Percentiles rank a stretch among this genome's conserved stretches.
phyloP scores from a whole-genome alignment of 257 asterid species.

The Cordia subcordata region DNA sequence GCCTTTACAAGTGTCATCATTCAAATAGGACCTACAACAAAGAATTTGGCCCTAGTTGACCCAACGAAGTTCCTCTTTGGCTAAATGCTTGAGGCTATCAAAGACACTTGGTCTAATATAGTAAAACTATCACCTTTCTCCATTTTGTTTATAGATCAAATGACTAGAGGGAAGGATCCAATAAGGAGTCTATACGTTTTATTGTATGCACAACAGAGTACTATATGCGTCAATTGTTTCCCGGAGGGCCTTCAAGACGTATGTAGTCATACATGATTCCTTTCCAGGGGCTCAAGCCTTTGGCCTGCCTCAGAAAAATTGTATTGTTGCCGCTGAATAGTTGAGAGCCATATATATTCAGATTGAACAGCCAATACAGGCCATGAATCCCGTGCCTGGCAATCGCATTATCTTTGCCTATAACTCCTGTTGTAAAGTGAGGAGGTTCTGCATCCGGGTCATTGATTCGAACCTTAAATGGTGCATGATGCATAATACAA shows the following conservation, averaged over 20 bases:
- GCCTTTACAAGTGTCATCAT: too few relatives aligned
- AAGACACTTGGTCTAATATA: too few relatives aligned
- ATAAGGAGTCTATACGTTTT: too few relatives aligned
- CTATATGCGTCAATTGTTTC: neutral
- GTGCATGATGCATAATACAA: neutral
- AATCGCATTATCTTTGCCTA: slow-evolving; percentile 72
- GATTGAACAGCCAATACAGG: slow-evolving; percentile 46
- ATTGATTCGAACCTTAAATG: slow-evolving; percentile 50
- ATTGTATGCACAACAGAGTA: neutral
- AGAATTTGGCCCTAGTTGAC: too few relatives aligned
- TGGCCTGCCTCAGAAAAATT: slow-evolving; percentile 50
- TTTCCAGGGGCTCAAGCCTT: slow-evolving; percentile 42
- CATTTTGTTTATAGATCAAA: too few relatives aligned
- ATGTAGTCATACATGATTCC: slow-evolving; percentile 81
- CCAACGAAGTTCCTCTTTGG: too few relatives aligned
- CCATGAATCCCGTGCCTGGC: slow-evolving; percentile 95
- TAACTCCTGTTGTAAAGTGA: slow-evolving; percentile 44
- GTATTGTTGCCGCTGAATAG: slow-evolving; percentile 31
- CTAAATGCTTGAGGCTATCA: too few relatives aligned
- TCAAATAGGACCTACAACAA: too few relatives aligned
- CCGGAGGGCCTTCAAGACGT: slow-evolving; percentile 62
- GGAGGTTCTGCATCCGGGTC: slow-evolving; percentile 22
- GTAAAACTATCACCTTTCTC: too few relatives aligned
- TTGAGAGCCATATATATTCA: slow-evolving; percentile 33
- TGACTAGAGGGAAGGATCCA: too few relatives aligned